Base-by-base conservation (phyloP, 2,329 filamentous ascomycete species). In the Aureobasidium sp. region DNA sequence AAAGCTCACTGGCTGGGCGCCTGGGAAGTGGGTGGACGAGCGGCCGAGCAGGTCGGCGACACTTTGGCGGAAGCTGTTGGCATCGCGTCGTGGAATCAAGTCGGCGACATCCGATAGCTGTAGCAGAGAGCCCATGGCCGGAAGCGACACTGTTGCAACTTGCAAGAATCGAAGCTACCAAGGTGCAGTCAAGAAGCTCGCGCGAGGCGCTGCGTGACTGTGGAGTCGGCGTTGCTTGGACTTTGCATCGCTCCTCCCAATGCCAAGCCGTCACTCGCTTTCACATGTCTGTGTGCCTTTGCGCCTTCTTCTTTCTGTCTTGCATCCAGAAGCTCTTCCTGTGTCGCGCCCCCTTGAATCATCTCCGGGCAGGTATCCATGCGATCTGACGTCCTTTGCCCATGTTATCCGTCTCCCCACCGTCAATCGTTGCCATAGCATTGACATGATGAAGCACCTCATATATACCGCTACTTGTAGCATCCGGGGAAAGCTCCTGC, bases 1-100 rank as follows among this genome's bases (percentile, higher is more conserved):
- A 72, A 99, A 99, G 69, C 90, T 95, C 65, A 99, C 92, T 15
- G 94, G 94, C 74, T 99, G 94, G 55, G 94, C 93, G 69, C 85
- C 94, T 0, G 94, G 92, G 67, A 99, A 99, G 65, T 76, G 80
- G 25, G 77, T 75, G 65, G 83, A 85, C 57, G 80, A 79, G 67
- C 91, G 83, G 19, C 82, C 80, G n/a, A 99, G 82, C 46, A 96
- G 80, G 6, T 79, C 70, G 25, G 67, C 64, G 23, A 73, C 66
- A 23, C 64, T 66, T 7, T 69, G 59, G 23, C 65, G 64, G 49
- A 70, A 66, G 61, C 68, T 66, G 2, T 65, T 42, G n/a, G 64
- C 65, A 46, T 69, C 65, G 13, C 69, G 62, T 25, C 50, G 46
- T 19, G 62, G 60, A 15, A 71, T 60, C 33, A 62, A 60, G 15